Percentiles rank a stretch among this genome's conserved stretches.
These are phyloP conservation scores for Trametes punicea DNA, from an alignment of 768 basidiomycete genomes.

Conservation along the genomic window DNA sequence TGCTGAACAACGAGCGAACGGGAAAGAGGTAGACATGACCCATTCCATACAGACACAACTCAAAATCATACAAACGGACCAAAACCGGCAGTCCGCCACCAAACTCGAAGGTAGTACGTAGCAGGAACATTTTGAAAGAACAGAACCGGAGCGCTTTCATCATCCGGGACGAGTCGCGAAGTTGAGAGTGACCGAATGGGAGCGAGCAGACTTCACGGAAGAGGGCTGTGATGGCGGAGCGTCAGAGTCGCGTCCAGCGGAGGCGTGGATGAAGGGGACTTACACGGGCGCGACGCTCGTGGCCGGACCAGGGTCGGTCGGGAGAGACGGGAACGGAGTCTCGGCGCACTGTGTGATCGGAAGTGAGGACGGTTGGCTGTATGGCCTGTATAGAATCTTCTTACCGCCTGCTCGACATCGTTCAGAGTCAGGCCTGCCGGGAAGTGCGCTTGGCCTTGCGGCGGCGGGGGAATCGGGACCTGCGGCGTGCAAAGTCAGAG, in stretches of 20 bases:
- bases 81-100: too few relatives aligned
- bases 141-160: too few relatives aligned
- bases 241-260: not conserved
- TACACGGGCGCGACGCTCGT: constrained; percentile 10
- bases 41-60: too few relatives aligned
- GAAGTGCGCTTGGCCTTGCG: constrained; percentile 3
- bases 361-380: not conserved
- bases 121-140: too few relatives aligned
- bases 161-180: too few relatives aligned
- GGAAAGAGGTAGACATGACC: too few relatives aligned
- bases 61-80: too few relatives aligned
- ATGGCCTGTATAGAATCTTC: not conserved
- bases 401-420: constrained; percentile 14
- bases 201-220: too few relatives aligned
- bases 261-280: not conserved
- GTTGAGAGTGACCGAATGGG: too few relatives aligned
- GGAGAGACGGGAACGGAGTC: constrained; percentile 9
- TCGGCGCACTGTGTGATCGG: not conserved
- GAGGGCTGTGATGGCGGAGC: not conserved
- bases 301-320: constrained; percentile 10
- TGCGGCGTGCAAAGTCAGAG: too few relatives aligned
- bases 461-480: constrained; percentile 5
- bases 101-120: too few relatives aligned
- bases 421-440: constrained; percentile 5
- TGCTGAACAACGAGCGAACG: too few relatives aligned